phyloP scores from a whole-genome alignment of 352 stramenopile genomes.

The Ophiocytium majus region DNA sequence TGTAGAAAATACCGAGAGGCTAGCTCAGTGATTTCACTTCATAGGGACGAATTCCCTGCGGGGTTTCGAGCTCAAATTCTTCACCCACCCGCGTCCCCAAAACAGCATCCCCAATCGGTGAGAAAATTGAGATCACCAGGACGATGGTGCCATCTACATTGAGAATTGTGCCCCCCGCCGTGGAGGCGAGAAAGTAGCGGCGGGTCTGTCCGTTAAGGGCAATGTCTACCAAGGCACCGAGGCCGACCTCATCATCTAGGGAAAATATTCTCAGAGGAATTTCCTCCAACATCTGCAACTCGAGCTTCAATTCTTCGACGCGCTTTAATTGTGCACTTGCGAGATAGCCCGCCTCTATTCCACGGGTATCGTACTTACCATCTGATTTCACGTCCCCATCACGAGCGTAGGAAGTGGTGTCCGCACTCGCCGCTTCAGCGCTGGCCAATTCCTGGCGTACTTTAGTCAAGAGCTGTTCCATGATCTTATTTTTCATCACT shows the following conservation, averaged over 20 bases:
- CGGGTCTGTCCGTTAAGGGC: background rate
- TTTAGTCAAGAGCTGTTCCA: background rate
- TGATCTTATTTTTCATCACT: slow-evolving; percentile 6
- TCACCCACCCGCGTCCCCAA: background rate
- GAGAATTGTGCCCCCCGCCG: background rate
- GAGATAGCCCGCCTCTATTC: slow-evolving; percentile 5
- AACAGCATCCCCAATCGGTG: slow-evolving; percentile 4
- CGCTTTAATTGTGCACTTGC: background rate
- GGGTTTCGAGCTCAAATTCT: slow-evolving; percentile 6
- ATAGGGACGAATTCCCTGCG: background rate
- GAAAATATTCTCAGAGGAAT: background rate
- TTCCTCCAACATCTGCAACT: slow-evolving; percentile 3
- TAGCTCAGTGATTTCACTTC: background rate
- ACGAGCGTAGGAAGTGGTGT: background rate
- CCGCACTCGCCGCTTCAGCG: background rate
- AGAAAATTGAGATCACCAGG: slow-evolving; percentile 7
- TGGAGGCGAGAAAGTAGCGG: background rate
- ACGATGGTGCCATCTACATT: background rate
- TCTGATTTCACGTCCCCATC: background rate
- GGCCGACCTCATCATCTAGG: background rate
- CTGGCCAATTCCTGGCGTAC: slow-evolving; percentile 1
- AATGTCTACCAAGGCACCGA: background rate
- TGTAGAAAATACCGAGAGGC: no score
- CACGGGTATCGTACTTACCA: slow-evolving; percentile 15
- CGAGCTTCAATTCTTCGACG: background rate